phyloP scores from a whole-genome alignment of 2,329 filamentous ascomycete genomes.

The Akanthomyces uredinophilus region DNA sequence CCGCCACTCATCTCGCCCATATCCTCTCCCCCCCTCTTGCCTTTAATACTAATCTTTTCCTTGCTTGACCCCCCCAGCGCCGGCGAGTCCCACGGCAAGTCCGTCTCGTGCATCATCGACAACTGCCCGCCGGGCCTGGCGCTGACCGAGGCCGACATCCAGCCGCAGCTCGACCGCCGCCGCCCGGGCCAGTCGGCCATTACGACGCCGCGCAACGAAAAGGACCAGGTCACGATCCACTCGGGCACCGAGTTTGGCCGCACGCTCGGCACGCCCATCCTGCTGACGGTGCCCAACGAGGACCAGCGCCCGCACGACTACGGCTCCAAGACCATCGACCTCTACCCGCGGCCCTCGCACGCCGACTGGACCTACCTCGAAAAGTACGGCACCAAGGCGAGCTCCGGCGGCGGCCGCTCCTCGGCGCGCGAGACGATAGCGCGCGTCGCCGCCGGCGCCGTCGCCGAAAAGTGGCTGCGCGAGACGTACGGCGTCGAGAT shows the following conservation, averaged over 20 bases:
- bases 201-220: constrained; percentile 89
- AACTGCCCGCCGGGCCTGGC: constrained; percentile 83
- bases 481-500: constrained; percentile 84
- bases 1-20: too few relatives aligned
- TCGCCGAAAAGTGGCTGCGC: constrained; percentile 86
- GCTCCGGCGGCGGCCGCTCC: constrained; percentile 81
- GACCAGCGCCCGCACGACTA: constrained; percentile 93
- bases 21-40: too few relatives aligned
- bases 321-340: constrained; percentile 81
- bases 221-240: constrained; percentile 86
- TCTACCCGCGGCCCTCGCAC: constrained; percentile 85
- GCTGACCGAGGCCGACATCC: constrained; percentile 81
- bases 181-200: constrained; percentile 85
- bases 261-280: constrained; percentile 87
- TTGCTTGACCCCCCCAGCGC: constrained; percentile 29
- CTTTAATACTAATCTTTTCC: constrained; percentile 13
- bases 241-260: constrained; percentile 87
- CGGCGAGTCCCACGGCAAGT: constrained; percentile 76
- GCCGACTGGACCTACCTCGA: constrained; percentile 96
- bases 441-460: constrained; percentile 83
- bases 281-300: constrained; percentile 81
- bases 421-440: constrained; percentile 94
- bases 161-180: constrained; percentile 88
- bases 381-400: constrained; percentile 94
- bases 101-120: constrained; percentile 92